Evolutionary conservation across 2,329 filamentous ascomycete species (phyloP), one percentile per base, ranked within the genome.

Genomic region (Fusarium sp.): DNA sequence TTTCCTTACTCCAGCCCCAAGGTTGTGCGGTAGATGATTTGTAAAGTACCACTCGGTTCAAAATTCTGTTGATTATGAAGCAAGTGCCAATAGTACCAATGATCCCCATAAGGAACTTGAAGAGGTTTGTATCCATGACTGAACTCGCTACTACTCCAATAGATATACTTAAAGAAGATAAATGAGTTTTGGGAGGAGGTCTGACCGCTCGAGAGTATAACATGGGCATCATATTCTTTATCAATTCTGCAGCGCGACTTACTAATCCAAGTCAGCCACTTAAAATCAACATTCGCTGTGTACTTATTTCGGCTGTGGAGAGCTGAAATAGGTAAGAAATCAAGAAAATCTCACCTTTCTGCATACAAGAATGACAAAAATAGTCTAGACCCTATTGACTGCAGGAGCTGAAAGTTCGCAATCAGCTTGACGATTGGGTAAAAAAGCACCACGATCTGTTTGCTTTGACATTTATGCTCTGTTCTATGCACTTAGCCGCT

Each of bases 131-230:
- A 11, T 3, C 18, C 45, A 48, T 48, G 45, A 10, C 15, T 31
- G 1, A 4, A 18, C 3, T 31, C 7, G 7, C 1, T 48, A 2
- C 10, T 23, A 4, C 3, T 18, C 3, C 5, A 18, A 23, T 2
- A 18, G 21, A 3, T 0, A n/a, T 46, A 1, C 1, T 16, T 10
- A 12, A 31, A 48, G 2, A 23, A 23, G 27, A 14, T 3, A 18
- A 10, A 31, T 2, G 27, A 18, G 15, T 4, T 14, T 14, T 0
- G 2, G 45, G 11, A 48, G 45, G 10, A 18, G 31, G n/a, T 15
- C 19, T 46, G 6, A 4, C 14, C 16, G 9, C 25, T 15, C 6
- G 4, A 29, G 8, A 46, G 25, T 11, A 29, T 29, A 14, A 15
- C 19, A 6, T 27, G 25, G 25, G 44, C 19, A 29, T 10, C 19